phyloP scores from a whole-genome alignment of 805 yeast genomes.

The Millerozyma acaciae region DNA sequence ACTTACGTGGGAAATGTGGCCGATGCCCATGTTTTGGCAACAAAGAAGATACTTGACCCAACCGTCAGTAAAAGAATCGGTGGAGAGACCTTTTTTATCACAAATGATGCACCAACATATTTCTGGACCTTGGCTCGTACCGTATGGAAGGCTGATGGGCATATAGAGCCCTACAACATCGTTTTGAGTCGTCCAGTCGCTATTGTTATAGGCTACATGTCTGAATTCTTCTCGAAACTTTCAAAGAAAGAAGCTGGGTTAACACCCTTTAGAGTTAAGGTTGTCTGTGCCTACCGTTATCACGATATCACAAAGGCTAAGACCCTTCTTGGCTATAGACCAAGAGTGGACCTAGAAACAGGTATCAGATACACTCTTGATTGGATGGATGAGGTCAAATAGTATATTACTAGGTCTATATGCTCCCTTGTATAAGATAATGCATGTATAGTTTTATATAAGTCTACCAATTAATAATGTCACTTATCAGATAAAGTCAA shows the following conservation, averaged over 20 bases:
- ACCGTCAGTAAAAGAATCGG: constrained; percentile 46
- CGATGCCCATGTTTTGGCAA: constrained; percentile 92
- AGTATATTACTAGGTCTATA: no score
- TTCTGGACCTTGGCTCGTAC: constrained; percentile 97
- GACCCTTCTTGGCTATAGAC: constrained; percentile 68
- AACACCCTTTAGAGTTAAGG: constrained; percentile 90
- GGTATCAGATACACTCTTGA: constrained; percentile 77
- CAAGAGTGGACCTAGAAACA: constrained; percentile 71
- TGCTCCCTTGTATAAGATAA: no score
- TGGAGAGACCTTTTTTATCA: constrained; percentile 86
- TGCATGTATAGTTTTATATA: no score
- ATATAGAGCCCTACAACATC: constrained; percentile 63
- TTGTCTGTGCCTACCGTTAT: constrained; percentile 90
- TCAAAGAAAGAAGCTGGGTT: constrained; percentile 86
- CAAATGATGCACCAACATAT: constrained; percentile 92
- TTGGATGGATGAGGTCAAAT: constrained; percentile 73
- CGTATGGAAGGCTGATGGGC: constrained; percentile 96
- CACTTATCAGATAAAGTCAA: no score
- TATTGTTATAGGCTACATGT: constrained; percentile 71
- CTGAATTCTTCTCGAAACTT: constrained; percentile 69
- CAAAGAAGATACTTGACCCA: constrained; percentile 61
- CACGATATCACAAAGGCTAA: constrained; percentile 91
- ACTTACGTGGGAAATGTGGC: constrained; percentile 99
- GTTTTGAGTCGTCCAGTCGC: constrained; percentile 75
- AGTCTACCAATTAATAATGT: no score